phyloP scores from a whole-genome alignment of 257 asterid genomes.

The Solanum bukasovii region DNA sequence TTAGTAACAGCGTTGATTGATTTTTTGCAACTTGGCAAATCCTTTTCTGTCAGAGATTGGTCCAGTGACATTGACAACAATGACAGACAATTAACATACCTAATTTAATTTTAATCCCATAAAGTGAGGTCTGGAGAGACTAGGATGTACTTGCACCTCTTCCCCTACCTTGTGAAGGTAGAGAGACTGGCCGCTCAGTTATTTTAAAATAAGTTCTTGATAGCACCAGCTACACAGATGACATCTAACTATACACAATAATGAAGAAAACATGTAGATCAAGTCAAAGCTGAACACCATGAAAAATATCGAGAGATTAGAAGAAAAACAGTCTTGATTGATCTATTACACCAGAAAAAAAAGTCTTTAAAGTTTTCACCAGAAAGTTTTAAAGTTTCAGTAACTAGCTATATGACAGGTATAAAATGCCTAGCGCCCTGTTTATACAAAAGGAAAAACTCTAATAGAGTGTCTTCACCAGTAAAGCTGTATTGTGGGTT shows the following conservation, averaged over 20 bases:
- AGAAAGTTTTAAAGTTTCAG: background rate
- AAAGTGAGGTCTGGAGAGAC: no score
- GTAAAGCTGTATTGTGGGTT: background rate
- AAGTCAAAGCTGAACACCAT: background rate
- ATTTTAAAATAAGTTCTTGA: background rate
- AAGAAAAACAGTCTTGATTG: background rate
- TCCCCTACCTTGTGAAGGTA: background rate
- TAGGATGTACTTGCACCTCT: background rate
- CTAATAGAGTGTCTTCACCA: background rate
- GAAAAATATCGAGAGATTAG: background rate
- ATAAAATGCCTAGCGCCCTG: background rate
- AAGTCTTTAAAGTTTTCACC: background rate
- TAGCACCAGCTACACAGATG: background rate
- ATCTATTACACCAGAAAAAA: background rate
- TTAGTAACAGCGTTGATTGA: background rate
- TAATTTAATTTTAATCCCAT: no score
- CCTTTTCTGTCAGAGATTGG: background rate
- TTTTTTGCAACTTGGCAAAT: background rate
- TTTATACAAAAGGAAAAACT: background rate
- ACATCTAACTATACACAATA: background rate
- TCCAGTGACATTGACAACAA: background rate
- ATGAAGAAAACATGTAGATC: background rate
- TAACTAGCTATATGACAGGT: background rate
- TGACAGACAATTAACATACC: no score
- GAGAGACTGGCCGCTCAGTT: background rate